Evolutionary conservation across 306 rosid genomes (phyloP), one percentile per base, ranked within the genome.

Genomic region (Pueraria montana): DNA sequence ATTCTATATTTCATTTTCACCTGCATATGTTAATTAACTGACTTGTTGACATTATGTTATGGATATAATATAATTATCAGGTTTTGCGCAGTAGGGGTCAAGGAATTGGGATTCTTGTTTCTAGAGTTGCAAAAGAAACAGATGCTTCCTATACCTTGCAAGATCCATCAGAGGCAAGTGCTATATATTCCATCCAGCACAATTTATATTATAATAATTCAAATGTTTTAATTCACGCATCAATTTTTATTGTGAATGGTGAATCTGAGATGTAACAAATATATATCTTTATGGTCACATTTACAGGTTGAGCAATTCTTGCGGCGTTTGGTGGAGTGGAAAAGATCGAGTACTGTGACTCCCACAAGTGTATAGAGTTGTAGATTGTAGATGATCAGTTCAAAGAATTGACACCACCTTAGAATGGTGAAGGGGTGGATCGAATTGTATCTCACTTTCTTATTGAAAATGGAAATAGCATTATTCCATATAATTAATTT

Each of bases 21-120:
- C 34, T 56, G 4, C 18, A 21, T 30, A 13, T 63, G 12, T 59
- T 50, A 17, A 49, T 23, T 61, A 13, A 76, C 30, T 70, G 10
- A 18, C 72, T 17, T 30, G 5, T 63, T 75, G 56, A 26, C 72
- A 24, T 46, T 43, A 43, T 72, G 45, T 45, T 45, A 43, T 72
- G 52, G 36, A 63, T 78, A 27, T 52, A 6, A 42, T 58, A 16
- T 58, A 30, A 63, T 50, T 16, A 71, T 43, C 46, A 95, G 98
- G 93, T 96, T 82, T 85, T 96, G 73, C 85, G 86, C 18, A 84
- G 86, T 2, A 92, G 89, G 84, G 91, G 88, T 40, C 95, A 93
- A 84, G 99, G 99, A 30, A 88, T 88, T 86, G 99, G 99, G 46
- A 95, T 95, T 79, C 90, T 95, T 23, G 99, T 95, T 74, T 93